A percentile compares a stretch with the other conserved stretches of the same genome.
These are phyloP conservation scores for Ganoderma lingzhi DNA, from an alignment of 1,284 basidiomycete genomes.

Conservation along the genomic window DNA sequence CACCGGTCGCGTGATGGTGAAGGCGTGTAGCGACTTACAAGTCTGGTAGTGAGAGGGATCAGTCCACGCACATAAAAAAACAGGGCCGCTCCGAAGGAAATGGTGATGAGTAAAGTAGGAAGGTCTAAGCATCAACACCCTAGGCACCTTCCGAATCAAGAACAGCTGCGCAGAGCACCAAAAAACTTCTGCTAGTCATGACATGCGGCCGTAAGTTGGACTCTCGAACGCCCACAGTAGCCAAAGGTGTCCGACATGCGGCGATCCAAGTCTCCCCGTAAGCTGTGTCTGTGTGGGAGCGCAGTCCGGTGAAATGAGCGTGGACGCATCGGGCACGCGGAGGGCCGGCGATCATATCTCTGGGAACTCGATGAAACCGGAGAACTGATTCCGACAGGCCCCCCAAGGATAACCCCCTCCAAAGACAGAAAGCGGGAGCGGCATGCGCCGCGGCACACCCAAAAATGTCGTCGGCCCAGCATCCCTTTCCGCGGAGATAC, in stretches of 20 bases:
- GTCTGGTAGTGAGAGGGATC: conserved; percentile 50
- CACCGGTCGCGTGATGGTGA: conserved; percentile 68
- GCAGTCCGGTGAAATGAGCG: background rate
- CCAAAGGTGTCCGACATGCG: background rate
- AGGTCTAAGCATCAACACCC: background rate
- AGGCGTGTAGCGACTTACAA: conserved; percentile 64
- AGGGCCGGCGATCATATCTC: conserved; percentile 5
- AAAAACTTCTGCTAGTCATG: background rate
- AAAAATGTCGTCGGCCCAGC: background rate
- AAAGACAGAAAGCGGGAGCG: background rate
- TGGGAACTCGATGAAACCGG: conserved; percentile 7
- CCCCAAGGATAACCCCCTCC: background rate
- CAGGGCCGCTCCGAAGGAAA: background rate
- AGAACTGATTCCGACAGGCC: background rate
- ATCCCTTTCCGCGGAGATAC: background rate
- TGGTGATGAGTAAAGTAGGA: background rate
- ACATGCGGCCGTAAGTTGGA: background rate
- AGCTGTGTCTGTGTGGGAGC: background rate
- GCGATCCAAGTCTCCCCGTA: too few species aligned
- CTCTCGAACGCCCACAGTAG: too few species aligned
- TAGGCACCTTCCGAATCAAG: too few species aligned
- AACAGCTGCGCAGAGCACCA: too few species aligned
- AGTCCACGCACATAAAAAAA: background rate
- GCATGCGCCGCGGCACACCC: background rate
- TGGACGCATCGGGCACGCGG: background rate